Evolutionary conservation across 345 rosid genomes (phyloP).

Genomic region (Citrus glauca): DNA sequence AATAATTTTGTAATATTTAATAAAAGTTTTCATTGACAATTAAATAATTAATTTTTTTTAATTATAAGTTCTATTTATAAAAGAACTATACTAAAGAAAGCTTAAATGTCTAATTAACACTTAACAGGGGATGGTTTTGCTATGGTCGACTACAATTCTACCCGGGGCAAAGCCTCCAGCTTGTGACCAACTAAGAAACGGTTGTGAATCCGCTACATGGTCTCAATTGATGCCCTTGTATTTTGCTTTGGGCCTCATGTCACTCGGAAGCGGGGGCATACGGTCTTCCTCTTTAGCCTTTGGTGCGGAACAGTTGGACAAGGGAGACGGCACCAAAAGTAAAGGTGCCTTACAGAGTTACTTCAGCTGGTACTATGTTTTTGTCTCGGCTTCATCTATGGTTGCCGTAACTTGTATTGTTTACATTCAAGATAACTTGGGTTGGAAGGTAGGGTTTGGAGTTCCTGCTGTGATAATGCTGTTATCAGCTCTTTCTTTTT

Average conservation of each 20-base stretch:
- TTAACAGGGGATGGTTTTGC: constrained; percentile 38
- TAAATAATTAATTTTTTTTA: too few species aligned
- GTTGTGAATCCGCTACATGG: constrained; percentile 24
- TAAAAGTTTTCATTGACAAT: too few species aligned
- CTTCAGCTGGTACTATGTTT: constrained; percentile 48
- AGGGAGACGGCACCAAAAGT: neutral
- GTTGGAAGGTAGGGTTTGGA: constrained; percentile 64
- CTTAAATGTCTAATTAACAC: neutral
- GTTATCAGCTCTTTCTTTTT: constrained; percentile 36
- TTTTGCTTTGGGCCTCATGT: constrained; percentile 37
- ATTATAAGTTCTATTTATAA: too few species aligned
- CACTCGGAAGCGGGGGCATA: constrained; percentile 62
- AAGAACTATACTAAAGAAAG: too few species aligned
- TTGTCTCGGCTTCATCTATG: constrained; percentile 22
- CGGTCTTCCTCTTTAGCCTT: constrained; percentile 54
- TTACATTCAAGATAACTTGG: constrained; percentile 43
- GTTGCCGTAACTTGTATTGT: constrained; percentile 40
- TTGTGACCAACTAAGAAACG: constrained; percentile 21
- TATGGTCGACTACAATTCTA: constrained; percentile 35
- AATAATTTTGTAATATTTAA: too few species aligned
- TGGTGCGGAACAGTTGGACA: constrained; percentile 50
- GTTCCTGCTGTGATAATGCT: constrained; percentile 40
- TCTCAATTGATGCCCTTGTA: constrained; percentile 29
- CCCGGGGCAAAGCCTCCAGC: constrained; percentile 26
- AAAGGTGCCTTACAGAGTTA: constrained; percentile 30